Evolutionary conservation across 1,284 basidiomycete species (phyloP).

Genomic region (Inonotus obliquus): DNA sequence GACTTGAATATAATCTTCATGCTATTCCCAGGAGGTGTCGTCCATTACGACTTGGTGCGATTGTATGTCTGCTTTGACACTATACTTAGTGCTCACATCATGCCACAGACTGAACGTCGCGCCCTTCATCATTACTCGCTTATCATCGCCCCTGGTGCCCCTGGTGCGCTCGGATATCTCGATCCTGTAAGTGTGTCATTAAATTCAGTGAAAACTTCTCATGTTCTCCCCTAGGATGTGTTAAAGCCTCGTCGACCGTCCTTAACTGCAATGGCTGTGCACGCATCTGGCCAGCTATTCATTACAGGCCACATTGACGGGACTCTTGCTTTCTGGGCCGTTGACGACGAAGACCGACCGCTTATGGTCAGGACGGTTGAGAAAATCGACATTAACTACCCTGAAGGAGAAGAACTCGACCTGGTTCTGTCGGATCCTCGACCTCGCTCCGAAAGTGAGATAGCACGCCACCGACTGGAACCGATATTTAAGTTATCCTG

Average conservation of each 20-base stretch:
- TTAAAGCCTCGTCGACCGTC: slow-evolving; percentile 66
- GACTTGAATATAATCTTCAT: slow-evolving; percentile 79
- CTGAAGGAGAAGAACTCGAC: slow-evolving; percentile 46
- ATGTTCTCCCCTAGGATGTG: slow-evolving; percentile 45
- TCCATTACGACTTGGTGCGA: slow-evolving; percentile 67
- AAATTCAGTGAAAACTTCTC: not conserved
- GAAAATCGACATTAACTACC: slow-evolving; percentile 45
- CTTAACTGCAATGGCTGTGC: slow-evolving; percentile 68
- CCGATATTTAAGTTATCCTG: slow-evolving; percentile 89
- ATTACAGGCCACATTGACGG: slow-evolving; percentile 82
- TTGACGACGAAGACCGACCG: slow-evolving; percentile 78
- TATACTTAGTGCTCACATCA: not conserved
- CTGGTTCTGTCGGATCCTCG: slow-evolving; percentile 30
- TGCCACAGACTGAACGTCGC: slow-evolving; percentile 50
- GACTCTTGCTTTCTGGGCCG: slow-evolving; percentile 82
- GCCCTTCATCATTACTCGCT: slow-evolving; percentile 65
- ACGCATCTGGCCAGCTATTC: slow-evolving; percentile 68
- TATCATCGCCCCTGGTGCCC: slow-evolving; percentile 70
- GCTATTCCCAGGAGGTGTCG: slow-evolving; percentile 56
- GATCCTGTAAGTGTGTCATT: slow-evolving; percentile 35
- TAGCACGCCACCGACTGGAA: slow-evolving; percentile 42
- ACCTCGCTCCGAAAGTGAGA: slow-evolving; percentile 12
- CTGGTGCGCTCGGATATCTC: slow-evolving; percentile 68
- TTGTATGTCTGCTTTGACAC: not conserved
- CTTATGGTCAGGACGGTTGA: slow-evolving; percentile 75